Evolutionary conservation across 352 stramenopile genomes (phyloP).

Genomic region (Blastocystis sp.): DNA sequence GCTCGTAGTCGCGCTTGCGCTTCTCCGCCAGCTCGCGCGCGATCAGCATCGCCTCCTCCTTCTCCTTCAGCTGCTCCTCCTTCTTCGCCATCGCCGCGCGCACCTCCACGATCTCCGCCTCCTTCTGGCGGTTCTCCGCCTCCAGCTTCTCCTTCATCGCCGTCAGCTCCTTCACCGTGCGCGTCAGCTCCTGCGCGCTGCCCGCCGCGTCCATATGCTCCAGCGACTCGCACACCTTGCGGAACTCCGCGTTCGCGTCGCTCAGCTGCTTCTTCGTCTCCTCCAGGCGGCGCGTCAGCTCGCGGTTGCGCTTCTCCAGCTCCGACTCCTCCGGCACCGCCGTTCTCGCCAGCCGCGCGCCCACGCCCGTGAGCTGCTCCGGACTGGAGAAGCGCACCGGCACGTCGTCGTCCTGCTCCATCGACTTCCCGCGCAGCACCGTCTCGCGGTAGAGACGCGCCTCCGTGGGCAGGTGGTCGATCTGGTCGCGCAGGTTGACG

Average conservation of each 20-base stretch:
- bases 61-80: conserved; percentile 50
- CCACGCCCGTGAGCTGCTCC: background rate
- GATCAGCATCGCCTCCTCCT: conserved; percentile 21
- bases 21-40: conserved; percentile 21
- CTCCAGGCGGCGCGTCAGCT: conserved; percentile 12
- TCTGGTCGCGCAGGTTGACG: conserved; percentile 20
- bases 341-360: background rate
- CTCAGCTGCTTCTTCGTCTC: conserved; percentile 48
- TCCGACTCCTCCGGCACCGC: background rate
- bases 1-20: background rate
- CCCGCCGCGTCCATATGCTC: background rate
- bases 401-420: conserved; percentile 34
- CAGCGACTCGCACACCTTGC: conserved; percentile 6
- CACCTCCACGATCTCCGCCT: conserved; percentile 17
- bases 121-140: conserved; percentile 42
- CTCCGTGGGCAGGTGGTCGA: conserved; percentile 53
- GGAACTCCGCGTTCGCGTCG: conserved; percentile 39
- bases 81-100: background rate
- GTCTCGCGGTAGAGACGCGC: conserved; percentile 28
- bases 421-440: background rate
- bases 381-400: background rate
- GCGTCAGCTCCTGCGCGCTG: background rate
- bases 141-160: conserved; percentile 54
- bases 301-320: conserved; percentile 30
- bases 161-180: conserved; percentile 21